Conservation (phyloP, 164 flowering plant species). For the Annona squamosa region DNA sequence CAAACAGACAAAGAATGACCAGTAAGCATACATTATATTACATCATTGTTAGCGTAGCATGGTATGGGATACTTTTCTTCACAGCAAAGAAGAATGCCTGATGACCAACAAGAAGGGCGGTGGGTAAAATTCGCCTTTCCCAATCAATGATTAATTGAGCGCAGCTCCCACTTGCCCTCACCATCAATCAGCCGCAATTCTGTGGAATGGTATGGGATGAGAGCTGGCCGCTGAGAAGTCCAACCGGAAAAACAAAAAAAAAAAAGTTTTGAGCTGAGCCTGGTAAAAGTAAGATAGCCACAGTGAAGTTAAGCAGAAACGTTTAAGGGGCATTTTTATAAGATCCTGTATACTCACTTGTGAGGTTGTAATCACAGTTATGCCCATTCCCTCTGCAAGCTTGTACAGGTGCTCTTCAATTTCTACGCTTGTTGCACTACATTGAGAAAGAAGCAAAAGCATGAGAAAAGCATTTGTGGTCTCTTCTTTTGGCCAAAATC, state of each 20-base stretch:
- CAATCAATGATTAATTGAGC: constrained; percentile 46
- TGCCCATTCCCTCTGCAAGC: constrained; percentile 70
- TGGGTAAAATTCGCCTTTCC: background rate
- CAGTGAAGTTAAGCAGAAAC: background rate
- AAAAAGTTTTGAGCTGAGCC: background rate
- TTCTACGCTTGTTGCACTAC: constrained; percentile 97
- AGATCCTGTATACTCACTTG: constrained; percentile 45
- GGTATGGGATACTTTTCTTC: background rate
- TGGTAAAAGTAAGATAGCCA: background rate
- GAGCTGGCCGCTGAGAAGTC: constrained; percentile 79
- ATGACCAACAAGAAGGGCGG: background rate
- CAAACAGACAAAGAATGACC: background rate
- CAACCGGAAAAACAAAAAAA: background rate
- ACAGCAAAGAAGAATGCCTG: background rate
- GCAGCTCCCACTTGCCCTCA: constrained; percentile 95
- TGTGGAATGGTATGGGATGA: constrained; percentile 79
- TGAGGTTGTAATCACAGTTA: constrained; percentile 87
- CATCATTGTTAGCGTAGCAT: background rate
- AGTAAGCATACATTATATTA: background rate
- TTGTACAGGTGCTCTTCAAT: constrained; percentile 95
- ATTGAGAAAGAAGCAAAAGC: constrained; percentile 1
- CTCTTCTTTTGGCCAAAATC: background rate
- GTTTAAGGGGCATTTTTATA: background rate
- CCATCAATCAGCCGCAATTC: constrained; percentile 92
- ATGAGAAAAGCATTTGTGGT: background rate